phyloP scores from a whole-genome alignment of 2,329 filamentous ascomycete genomes.

The Exophiala dermatitidis region DNA sequence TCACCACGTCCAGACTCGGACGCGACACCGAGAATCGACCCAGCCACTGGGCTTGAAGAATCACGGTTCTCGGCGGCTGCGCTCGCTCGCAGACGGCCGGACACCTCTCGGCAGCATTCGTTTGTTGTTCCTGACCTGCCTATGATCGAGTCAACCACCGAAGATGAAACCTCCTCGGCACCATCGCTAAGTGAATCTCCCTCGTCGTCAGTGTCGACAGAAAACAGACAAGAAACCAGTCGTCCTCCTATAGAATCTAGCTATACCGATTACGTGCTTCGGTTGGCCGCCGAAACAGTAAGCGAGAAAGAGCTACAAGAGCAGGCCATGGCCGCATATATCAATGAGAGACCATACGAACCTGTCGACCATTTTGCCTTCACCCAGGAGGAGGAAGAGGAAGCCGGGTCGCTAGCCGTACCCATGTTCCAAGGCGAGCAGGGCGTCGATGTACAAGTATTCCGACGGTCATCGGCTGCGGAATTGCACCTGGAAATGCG shows the following conservation, averaged over 20 bases:
- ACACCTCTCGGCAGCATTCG: constrained; percentile 44
- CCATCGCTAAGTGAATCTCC: constrained; percentile 41
- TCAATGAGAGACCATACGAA: constrained; percentile 43
- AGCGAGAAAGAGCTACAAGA: constrained; percentile 75
- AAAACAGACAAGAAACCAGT: constrained; percentile 31
- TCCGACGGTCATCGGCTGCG: constrained; percentile 39
- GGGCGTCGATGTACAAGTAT: constrained; percentile 29
- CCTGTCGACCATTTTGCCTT: constrained; percentile 43
- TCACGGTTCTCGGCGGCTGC: constrained; percentile 42
- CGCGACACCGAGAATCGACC: constrained; percentile 7
- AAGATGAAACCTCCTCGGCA: constrained; percentile 43
- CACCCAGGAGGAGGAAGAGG: constrained; percentile 31
- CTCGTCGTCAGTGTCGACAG: constrained; percentile 30
- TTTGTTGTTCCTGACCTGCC: constrained; percentile 56
- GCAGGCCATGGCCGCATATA: constrained; percentile 43
- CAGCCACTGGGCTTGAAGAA: constrained; percentile 29
- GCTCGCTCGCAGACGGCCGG: constrained; percentile 32
- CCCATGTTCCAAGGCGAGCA: constrained; percentile 28
- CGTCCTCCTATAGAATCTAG: constrained; percentile 50
- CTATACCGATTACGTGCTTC: constrained; percentile 68
- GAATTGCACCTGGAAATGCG: constrained; percentile 64
- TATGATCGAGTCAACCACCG: constrained; percentile 52
- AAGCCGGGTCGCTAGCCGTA: constrained; percentile 29
- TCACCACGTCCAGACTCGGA: not conserved
- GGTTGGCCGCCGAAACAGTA: constrained; percentile 65